Evolutionary conservation across 164 flowering plant genomes (phyloP).

Genomic region (Kingdonia uniflora): DNA sequence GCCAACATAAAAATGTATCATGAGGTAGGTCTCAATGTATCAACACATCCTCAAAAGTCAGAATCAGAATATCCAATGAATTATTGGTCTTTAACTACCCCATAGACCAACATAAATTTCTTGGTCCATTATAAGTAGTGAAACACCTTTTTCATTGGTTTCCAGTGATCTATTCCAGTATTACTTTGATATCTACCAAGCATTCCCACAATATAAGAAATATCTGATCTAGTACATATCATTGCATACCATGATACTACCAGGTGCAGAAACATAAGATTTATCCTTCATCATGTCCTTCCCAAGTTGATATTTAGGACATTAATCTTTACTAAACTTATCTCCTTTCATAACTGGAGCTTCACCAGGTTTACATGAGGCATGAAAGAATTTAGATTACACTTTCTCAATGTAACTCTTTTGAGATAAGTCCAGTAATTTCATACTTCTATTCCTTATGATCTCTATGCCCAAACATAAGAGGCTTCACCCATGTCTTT

Average conservation of each 20-base stretch:
- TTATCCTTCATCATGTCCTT: no score
- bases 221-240: slow-evolving; percentile 1
- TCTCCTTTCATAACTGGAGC: slow-evolving; percentile 1
- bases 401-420: no score
- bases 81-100: background rate
- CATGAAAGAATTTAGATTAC: no score
- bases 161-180: no score
- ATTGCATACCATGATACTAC: background rate
- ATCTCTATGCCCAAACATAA: slow-evolving; percentile 4
- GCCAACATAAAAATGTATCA: background rate
- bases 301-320: background rate
- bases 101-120: background rate
- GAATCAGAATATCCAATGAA: background rate
- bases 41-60: background rate
- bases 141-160: background rate
- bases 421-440: no score
- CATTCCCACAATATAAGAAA: no score
- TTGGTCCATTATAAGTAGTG: background rate
- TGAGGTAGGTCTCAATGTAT: background rate
- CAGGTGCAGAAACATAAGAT: background rate
- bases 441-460: background rate
- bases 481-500: background rate
- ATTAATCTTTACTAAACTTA: slow-evolving; percentile 1
- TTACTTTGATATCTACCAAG: no score
- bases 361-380: background rate